Evolutionary conservation across 305 asterid genomes (phyloP), one percentile per base, ranked within the genome.

Genomic region (Fraxinus sp.): DNA sequence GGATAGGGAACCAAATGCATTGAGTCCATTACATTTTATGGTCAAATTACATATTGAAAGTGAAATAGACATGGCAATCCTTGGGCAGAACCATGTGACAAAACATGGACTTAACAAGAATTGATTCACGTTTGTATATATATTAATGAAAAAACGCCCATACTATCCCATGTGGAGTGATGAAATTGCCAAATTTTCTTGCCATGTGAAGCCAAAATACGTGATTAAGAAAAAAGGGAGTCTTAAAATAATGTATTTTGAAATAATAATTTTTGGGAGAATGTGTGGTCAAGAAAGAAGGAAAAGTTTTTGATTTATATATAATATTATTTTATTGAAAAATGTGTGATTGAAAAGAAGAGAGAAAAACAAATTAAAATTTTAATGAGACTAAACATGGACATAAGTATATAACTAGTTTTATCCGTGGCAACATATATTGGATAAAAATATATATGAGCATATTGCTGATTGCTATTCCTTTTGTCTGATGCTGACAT

Each of bases 21-120:
- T 62, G 71, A 57, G 33, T 22, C 71, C 71, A 62, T 24, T 28
- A 28, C 32, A 68, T 26, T 26, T 28, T 11, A 68, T 68, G 74
- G 74, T 68, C 39, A 68, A 66, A 68, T 68, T 68, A 28, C n/a
- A 4, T 13, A 1, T 28, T 68, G 74, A 68, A 68, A 68, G 74
- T 28, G 74, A 68, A 68, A 68, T 68, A 4, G 74, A 68, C 20
- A 68, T 4, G 74, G 74, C 37, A 68, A 28, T 26, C 26, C 37
- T 68, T 68, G 74, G 7, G 74, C 74, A 68, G 18, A 28, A 28
- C 37, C 74, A 28, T 68, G 74, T 68, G 74, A 68, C 37, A 68
- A 68, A 68, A 68, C 18, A 68, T 68, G 39, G 74, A 68, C 74
- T 68, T 68, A 28, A 68, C 74, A 68, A 68, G 64, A 55, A 24